Base-by-base conservation (phyloP, 1,284 basidiomycete species). In the Malassezia vespertilionis region DNA sequence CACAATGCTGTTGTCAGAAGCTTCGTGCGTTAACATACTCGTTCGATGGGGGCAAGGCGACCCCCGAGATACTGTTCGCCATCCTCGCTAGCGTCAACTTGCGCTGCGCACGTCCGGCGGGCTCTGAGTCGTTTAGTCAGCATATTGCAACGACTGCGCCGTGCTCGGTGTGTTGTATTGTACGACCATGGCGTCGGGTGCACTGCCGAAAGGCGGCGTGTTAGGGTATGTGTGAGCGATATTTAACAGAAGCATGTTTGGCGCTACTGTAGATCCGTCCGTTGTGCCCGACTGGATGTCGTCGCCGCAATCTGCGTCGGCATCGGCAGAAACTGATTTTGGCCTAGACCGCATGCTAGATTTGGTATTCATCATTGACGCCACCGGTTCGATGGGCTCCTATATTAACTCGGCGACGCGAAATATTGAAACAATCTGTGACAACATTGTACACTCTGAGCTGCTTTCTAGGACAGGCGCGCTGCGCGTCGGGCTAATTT, bases 401-500 rank as follows among this genome's bases (percentile, higher is more conserved):
- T 70, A 68, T 12, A 52, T 42, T 12, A 21, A 44, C 37, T 66
- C 65, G 9, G 89, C 90, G n/a, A 91, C 90, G 6, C 86, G 85
- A 75, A 96, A 99, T 74, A 95, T 97, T 74, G 86, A 91, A 65
- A 80, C 84, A 68, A 99, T 99, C 66, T 93, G 88, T 72, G 85
- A 85, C 48, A 83, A 87, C 46, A 97, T 99, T 63, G 84, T 89
- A 72, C 83, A 88, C 73, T 93, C 89, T 22, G 89, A 91, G 40
- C 85, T 84, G 64, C 79, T 99, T 18, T 82, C 84, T 63, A 76
- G 79, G 30, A 79, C 78, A 30, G 87, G 91, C 58, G 89, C 95
- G 71, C 77, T 99, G 3, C 51, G 73, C 21, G 56, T 74, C 20
- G 74, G 72, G 2, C 57, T 75, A 22, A 71, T 57, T 80, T 89